Evolutionary conservation across 441 rosid genomes (phyloP).

Genomic region (Adansonia rubrostipa): DNA sequence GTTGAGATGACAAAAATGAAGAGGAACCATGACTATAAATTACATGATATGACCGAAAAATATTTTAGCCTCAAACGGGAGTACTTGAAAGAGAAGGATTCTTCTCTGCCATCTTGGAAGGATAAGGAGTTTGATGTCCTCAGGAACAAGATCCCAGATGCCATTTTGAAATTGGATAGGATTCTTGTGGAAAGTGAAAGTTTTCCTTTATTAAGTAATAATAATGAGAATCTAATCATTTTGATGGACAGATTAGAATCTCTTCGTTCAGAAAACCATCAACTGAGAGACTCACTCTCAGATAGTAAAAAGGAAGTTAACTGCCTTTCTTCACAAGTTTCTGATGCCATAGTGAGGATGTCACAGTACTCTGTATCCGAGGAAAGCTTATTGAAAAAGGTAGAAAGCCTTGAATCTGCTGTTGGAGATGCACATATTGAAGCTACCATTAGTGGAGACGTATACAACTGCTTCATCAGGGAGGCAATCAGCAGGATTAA

Average conservation of each 20-base stretch:
- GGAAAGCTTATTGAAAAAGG: conserved; percentile 46
- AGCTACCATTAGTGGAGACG: conserved; percentile 54
- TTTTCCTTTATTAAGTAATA: conserved; percentile 38
- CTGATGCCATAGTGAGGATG: conserved; percentile 55
- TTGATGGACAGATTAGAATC: conserved; percentile 57
- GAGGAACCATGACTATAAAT: conserved; percentile 65
- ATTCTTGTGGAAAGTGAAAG: conserved; percentile 61
- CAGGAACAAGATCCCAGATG: conserved; percentile 75
- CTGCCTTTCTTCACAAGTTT: conserved; percentile 48
- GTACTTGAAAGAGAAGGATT: conserved; percentile 62
- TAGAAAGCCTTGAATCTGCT: conserved; percentile 48
- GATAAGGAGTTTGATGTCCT: conserved; percentile 76
- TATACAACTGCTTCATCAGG: conserved; percentile 52
- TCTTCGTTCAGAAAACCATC: conserved; percentile 56
- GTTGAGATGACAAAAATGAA: conserved; percentile 84
- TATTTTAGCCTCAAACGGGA: conserved; percentile 63
- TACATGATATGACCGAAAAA: conserved; percentile 70
- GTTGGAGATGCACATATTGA: conserved; percentile 57
- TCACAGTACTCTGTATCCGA: conserved; percentile 45
- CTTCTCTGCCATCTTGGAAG: conserved; percentile 56
- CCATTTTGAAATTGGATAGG: conserved; percentile 60
- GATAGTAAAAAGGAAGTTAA: conserved; percentile 52
- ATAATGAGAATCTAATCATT: conserved; percentile 44
- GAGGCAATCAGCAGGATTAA: conserved; percentile 35
- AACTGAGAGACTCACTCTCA: conserved; percentile 49